Evolutionary conservation across 2,329 filamentous ascomycete genomes (phyloP).

Genomic region (Cercospora sp.): DNA sequence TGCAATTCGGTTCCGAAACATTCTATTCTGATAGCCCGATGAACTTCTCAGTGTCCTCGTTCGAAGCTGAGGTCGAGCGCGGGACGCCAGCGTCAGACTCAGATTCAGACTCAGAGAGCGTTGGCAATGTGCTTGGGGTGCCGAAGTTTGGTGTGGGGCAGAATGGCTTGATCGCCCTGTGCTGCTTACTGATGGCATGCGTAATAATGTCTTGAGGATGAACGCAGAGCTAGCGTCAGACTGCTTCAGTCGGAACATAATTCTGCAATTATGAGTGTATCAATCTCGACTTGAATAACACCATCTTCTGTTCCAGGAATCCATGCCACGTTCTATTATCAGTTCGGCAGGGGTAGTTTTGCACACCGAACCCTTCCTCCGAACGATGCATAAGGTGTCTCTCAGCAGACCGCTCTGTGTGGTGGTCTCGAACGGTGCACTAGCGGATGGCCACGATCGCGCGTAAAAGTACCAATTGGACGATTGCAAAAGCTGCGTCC

Average conservation of each 20-base stretch:
- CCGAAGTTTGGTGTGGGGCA: neutral
- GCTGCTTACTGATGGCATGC: neutral
- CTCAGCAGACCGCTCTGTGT: neutral
- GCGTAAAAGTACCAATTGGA: neutral
- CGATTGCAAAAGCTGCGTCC: neutral
- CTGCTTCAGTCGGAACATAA: neutral
- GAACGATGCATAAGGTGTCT: neutral
- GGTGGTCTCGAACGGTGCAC: neutral
- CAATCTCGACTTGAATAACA: neutral
- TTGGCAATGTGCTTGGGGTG: neutral
- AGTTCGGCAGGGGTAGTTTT: neutral
- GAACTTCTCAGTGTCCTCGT: slow-evolving; percentile 23
- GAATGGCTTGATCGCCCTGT: neutral
- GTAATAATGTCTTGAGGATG: neutral
- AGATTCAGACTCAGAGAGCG: slow-evolving; percentile 12
- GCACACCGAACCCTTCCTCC: neutral
- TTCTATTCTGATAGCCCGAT: slow-evolving; percentile 22
- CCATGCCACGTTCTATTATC: neutral
- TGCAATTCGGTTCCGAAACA: slow-evolving; percentile 25
- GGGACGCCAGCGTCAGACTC: neutral
- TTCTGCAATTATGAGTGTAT: neutral
- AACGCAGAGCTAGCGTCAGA: neutral
- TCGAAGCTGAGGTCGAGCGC: slow-evolving; percentile 10
- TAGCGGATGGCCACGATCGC: slow-evolving; percentile 3
- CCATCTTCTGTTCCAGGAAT: neutral